Base-by-base conservation (phyloP, 345 rosid genomes). In the Eutrema heterophyllum region DNA sequence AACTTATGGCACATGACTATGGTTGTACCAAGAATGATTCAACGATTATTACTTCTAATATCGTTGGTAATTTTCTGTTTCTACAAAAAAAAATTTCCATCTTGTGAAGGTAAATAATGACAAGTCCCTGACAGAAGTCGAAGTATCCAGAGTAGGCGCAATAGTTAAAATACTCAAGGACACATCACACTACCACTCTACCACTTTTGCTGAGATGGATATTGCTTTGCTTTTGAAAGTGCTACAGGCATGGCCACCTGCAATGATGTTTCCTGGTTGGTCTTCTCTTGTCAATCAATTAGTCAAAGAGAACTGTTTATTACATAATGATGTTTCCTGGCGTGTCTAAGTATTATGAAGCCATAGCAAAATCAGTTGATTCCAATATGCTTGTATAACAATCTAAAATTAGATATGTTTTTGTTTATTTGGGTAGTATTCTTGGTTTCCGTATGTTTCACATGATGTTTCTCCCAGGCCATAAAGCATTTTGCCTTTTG, bases 221-320 rank as follows among this genome's bases (percentile, higher is more conserved):
- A 79, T 92, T 69, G 71, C 74, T 48, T 84, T 96, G 81, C 64
- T 96, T 85, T 77, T 90, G 68, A 89, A 84, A 79, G 79, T 88
- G 86, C 83, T 92, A 43, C 83, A 81, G 64, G 67, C 91, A 71
- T 96, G 98, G 99, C 99, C 99, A 36, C 78, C 70, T 45, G 82
- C 86, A 51, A 88, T 86, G 90, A 79, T 89, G 73, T 96, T 96
- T 82, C 99, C 99, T 57, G 97, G 98, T 96, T 45, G 66, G 88
- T 80, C 44, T 44, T 60, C 13, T 44, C 49, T 24, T 64, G 7
- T 46, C n/a, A n/a, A n/a, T n/a, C n/a, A n/a, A n/a, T n/a, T n/a
- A n/a, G n/a, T n/a, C n/a, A n/a, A n/a, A n/a, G n/a, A n/a, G n/a
- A n/a, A n/a, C n/a, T n/a, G n/a, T n/a, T n/a, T n/a, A n/a, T n/a